Base-by-base conservation (phyloP, 2,329 filamentous ascomycete genomes). In the Hypoxylon sp. region DNA sequence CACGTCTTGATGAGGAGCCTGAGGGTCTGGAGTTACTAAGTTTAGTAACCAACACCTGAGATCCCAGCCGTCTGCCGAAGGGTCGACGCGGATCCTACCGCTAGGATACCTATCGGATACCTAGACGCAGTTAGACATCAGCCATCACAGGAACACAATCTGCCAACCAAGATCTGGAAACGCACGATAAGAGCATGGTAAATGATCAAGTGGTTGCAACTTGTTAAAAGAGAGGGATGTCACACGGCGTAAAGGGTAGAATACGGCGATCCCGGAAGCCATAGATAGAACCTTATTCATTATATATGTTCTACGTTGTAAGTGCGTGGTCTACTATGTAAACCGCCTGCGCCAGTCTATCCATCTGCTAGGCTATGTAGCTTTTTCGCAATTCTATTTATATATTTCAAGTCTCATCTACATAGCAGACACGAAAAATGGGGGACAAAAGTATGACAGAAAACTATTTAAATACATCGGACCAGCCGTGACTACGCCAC, bases 11-110 rank as follows among this genome's bases (percentile, higher is more conserved):
- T 20, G 20, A 24, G 11, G 21, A 33, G 7, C 38, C 26, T 26
- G 10, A 29, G 27, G n/a, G n/a, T n/a, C 27, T 29, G 31, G 56
- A n/a, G n/a, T 51, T 62, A 23, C 60, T 62, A 62, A 60, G 41
- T 53, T 60, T 62, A 62, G 60, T 26, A 55, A 33, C 55, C n/a
- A 7, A 47, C 10, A 35, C 15, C 31, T 55, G 56, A 41, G 47
- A 48, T 49, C 48, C 50, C 55, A 8, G n/a, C n/a, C 31, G 6
- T 2, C 31, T 35, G 31, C 4, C n/a, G 6, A 33, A n/a, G 31
- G 31, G 31, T 18, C 31, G 15, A 8, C 31, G 18, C 31, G 31
- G 31, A 35, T 35, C 31, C 31, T 18, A 35, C 31, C 10, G n/a
- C 38, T 38, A 17, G 18, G 9, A 20, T 38, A 38, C 13, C 35